A percentile compares a stretch with the other conserved stretches of the same genome.
Evolutionary conservation across 2,329 filamentous ascomycete species (phyloP).

Genomic region (Sclerotinia borealis): DNA sequence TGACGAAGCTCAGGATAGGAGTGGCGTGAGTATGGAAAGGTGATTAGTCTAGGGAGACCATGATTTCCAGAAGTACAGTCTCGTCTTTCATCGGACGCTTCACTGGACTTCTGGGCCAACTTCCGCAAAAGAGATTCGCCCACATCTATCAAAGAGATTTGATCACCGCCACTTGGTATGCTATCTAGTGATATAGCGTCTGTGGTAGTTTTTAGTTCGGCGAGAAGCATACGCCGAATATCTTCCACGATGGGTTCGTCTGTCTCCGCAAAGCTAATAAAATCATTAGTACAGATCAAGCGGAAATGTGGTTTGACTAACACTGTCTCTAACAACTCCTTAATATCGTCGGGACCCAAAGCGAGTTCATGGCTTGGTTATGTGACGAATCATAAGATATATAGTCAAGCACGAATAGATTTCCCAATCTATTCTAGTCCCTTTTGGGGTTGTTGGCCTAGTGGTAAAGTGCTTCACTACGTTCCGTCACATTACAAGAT

Average conservation of each 20-base stretch:
- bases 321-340: not conserved
- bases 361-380: not conserved
- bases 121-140: slow-evolving; percentile 23
- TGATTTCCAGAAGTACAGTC: not conserved
- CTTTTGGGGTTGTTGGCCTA: too few species aligned
- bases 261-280: slow-evolving; percentile 21
- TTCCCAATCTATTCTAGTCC: too few species aligned
- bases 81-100: not conserved
- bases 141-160: slow-evolving; percentile 23
- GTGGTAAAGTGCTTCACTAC: too few species aligned
- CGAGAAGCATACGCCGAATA: slow-evolving; percentile 23
- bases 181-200: slow-evolving; percentile 25
- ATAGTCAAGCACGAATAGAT: too few species aligned
- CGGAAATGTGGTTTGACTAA: not conserved
- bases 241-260: slow-evolving; percentile 34
- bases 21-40: slow-evolving; percentile 83
- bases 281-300: not conserved
- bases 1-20: slow-evolving; percentile 75
- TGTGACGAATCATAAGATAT: too few species aligned
- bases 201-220: slow-evolving; percentile 20
- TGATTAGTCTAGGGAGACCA: slow-evolving; percentile 36
- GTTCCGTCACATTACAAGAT: slow-evolving; percentile 48
- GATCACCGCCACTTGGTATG: slow-evolving; percentile 17
- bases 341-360: not conserved
- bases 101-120: slow-evolving; percentile 13